Evolutionary conservation across 345 rosid genomes (phyloP), one percentile per base, ranked within the genome.

Genomic region (Murraya paniculata): DNA sequence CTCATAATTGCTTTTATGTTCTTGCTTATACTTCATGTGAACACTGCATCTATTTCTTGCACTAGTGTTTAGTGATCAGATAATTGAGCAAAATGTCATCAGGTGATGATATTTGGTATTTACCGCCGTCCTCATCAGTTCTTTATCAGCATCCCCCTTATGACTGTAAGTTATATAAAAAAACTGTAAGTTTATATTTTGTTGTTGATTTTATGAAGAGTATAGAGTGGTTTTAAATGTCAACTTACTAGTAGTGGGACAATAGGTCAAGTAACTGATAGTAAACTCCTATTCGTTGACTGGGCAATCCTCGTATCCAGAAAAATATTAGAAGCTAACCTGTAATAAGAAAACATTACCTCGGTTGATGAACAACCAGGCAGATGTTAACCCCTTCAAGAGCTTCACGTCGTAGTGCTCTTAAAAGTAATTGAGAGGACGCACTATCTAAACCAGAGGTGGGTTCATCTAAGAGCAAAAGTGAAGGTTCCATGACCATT

Each of bases 401-500:
- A n/a, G 95, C 86, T 82, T 96, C 99, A 19, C 82, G 98, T 39
- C 95, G 84, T 85, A 96, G 99, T 22, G 98, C 97, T 88, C 85
- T 88, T 80, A 96, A 92, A 72, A 96, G 97, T 60, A 83, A 87
- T 85, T 88, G 94, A 71, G 99, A 96, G 45, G 99, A 96, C 36
- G 99, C 97, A 84, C 99, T 96, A 77, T 96, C 99, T 78, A 96
- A 89, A 72, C 99, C 99, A 21, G 99, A 96, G 45, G 99, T 96
- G 9, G 99, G 99, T 73, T 96, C 99, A 73, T 96, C 98, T 81
- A 96, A 86, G 77, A 96, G 90, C 84, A 96, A 79, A 81, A 96
- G 89, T 9, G 99, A 96, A 82, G 99, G 98, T 80, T 96, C 98
- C 91, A 96, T 96, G 41, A 94, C 97, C 98, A 94, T 92, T 84